Evolutionary conservation across 805 yeast genomes (phyloP).

Genomic region (Saccharomycopsis sp.): DNA sequence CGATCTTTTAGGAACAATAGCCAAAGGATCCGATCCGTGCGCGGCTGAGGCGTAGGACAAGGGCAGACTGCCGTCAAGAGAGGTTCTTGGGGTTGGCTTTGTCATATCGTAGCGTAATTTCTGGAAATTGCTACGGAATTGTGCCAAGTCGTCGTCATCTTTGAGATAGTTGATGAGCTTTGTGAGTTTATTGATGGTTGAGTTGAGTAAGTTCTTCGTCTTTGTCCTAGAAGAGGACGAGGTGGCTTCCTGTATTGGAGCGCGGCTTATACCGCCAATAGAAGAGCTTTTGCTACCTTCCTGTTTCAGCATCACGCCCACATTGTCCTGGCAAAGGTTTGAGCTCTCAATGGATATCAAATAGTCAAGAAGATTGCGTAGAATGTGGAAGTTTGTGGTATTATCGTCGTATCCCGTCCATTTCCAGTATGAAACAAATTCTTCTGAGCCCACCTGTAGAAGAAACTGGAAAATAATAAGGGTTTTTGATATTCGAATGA

Average conservation of each 20-base stretch:
- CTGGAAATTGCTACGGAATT: slow-evolving; percentile 19
- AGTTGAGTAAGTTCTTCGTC: slow-evolving; percentile 10
- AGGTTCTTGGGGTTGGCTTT: slow-evolving; percentile 20
- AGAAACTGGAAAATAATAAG: slow-evolving; percentile 19
- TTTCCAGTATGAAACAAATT: slow-evolving; percentile 16
- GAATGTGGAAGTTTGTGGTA: not conserved
- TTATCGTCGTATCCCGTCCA: not conserved
- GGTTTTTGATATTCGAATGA: slow-evolving; percentile 15
- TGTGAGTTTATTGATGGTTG: slow-evolving; percentile 17
- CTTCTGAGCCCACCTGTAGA: slow-evolving; percentile 21
- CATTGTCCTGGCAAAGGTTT: not conserved
- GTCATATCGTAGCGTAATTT: slow-evolving; percentile 19
- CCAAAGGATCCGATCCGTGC: not conserved
- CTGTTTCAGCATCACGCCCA: slow-evolving; percentile 3
- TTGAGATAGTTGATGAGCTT: slow-evolving; percentile 16
- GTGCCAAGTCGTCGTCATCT: slow-evolving; percentile 15
- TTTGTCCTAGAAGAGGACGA: slow-evolving; percentile 3
- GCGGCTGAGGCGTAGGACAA: not conserved
- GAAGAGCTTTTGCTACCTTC: slow-evolving; percentile 6
- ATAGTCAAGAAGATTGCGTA: slow-evolving; percentile 6
- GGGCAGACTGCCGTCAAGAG: slow-evolving; percentile 13
- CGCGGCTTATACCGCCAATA: slow-evolving; percentile 9
- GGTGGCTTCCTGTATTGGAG: slow-evolving; percentile 2
- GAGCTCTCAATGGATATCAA: slow-evolving; percentile 17
- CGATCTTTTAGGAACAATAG: not conserved